Percentiles rank a stretch among this genome's conserved stretches.
Evolutionary conservation across 164 flowering plant genomes (phyloP).

Genomic region (Aristolochia californica): DNA sequence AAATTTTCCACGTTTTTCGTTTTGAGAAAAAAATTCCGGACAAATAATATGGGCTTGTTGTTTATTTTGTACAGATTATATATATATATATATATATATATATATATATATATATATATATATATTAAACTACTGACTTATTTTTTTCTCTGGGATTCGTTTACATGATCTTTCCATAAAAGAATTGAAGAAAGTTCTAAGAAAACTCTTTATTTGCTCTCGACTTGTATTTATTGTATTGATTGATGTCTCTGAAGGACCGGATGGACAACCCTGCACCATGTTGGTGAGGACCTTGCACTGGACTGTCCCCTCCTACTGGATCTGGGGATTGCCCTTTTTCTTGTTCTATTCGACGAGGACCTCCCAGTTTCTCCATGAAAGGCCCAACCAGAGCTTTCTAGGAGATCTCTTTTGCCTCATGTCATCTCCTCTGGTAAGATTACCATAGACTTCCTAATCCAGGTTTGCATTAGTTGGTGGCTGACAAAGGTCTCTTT

Average conservation of each 20-base stretch:
- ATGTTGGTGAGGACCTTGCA: conserved; percentile 77
- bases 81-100: background rate
- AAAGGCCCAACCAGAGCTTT: conserved; percentile 61
- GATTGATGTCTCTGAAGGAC: conserved; percentile 28
- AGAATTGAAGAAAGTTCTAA: background rate
- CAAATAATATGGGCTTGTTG: too few species aligned
- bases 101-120: background rate
- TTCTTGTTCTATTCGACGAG: conserved; percentile 80
- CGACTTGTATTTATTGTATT: conserved; percentile 5
- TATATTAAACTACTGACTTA: background rate
- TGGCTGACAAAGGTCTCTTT: background rate
- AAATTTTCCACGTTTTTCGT: too few species aligned
- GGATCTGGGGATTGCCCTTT: conserved; percentile 88
- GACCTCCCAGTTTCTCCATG: conserved; percentile 67
- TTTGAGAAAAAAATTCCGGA: too few species aligned
- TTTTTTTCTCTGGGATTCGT: background rate
- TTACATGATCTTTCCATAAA: background rate
- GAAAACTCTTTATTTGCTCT: background rate
- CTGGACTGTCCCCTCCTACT: conserved; percentile 86
- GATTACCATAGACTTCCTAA: too few species aligned
- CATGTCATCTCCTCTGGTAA: conserved; percentile 64
- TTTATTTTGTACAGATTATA: too few species aligned
- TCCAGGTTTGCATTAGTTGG: background rate
- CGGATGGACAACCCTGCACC: conserved; percentile 82
- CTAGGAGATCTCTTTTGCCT: conserved; percentile 35